Evolutionary conservation across 1,139 yeast genomes (phyloP).

Genomic region (Tardiomyces blankii): DNA sequence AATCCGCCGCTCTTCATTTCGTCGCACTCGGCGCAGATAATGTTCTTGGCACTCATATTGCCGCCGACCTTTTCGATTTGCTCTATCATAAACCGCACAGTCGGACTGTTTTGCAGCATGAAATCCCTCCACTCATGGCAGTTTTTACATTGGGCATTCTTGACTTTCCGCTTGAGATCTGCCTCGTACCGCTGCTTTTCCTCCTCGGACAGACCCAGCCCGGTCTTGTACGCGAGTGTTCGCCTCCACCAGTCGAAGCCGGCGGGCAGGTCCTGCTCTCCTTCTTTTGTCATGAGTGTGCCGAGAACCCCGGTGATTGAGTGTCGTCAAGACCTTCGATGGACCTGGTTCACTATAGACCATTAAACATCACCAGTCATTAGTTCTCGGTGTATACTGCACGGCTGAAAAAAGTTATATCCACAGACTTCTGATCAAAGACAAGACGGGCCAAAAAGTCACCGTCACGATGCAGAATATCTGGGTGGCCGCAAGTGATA

Average conservation of each 20-base stretch:
- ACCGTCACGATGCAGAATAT: constrained; percentile 40
- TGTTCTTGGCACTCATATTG: constrained; percentile 35
- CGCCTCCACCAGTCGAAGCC: constrained; percentile 83
- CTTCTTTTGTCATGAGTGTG: constrained; percentile 1
- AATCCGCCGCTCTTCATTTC: constrained; percentile 88
- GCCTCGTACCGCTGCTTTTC: constrained; percentile 49
- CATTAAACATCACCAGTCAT: no score
- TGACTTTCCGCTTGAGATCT: constrained; percentile 32
- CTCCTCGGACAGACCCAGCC: constrained; percentile 46
- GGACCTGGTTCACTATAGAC: no score
- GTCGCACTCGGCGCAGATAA: constrained; percentile 77
- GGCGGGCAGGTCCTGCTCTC: constrained; percentile 1
- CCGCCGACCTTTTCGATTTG: constrained; percentile 68
- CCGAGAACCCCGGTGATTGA: no score
- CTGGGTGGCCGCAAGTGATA: constrained; percentile 95
- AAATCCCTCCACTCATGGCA: constrained; percentile 72
- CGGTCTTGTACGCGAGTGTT: constrained; percentile 60
- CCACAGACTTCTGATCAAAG: no score
- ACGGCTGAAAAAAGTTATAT: no score
- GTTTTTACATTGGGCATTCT: constrained; percentile 46
- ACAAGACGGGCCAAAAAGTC: no score
- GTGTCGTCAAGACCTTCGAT: no score
- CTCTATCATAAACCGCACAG: constrained; percentile 78
- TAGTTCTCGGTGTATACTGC: no score
- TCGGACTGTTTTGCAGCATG: constrained; percentile 70